These are phyloP conservation scores for Penicillium sp. DNA, from an alignment of 2,329 filamentous ascomycete genomes.

Conservation along the genomic window DNA sequence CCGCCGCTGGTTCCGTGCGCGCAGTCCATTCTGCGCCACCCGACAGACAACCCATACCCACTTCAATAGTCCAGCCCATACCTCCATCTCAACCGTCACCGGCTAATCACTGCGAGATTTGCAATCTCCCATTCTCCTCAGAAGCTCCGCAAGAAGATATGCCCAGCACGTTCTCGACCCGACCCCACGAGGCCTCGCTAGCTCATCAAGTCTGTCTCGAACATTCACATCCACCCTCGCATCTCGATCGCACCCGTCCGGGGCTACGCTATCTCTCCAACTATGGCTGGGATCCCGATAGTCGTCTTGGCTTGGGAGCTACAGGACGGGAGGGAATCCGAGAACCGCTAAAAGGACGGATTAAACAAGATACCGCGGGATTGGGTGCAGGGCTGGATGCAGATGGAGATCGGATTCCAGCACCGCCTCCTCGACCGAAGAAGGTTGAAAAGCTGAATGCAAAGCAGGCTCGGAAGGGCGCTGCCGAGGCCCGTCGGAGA, in stretches of 20 bases:
- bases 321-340: slow-evolving; percentile 62
- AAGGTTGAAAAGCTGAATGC: slow-evolving; percentile 56
- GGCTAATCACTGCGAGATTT: slow-evolving; percentile 47
- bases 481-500: slow-evolving; percentile 56
- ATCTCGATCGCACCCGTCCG: slow-evolving; percentile 51
- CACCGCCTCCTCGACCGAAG: slow-evolving; percentile 33
- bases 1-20: slow-evolving; percentile 1
- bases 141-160: slow-evolving; percentile 16
- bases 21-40: slow-evolving; percentile 14
- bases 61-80: neutral
- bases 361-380: slow-evolving; percentile 70
- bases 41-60: slow-evolving; percentile 1
- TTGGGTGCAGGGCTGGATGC: slow-evolving; percentile 52
- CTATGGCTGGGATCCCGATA: slow-evolving; percentile 57
- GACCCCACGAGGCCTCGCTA: slow-evolving; percentile 46
- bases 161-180: neutral
- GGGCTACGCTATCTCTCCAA: slow-evolving; percentile 52
- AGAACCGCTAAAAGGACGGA: slow-evolving; percentile 65
- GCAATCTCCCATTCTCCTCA: slow-evolving; percentile 47
- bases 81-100: neutral
- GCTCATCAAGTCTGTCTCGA: slow-evolving; percentile 52
- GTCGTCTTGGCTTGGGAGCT: slow-evolving; percentile 63
- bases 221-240: slow-evolving; percentile 54
- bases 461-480: slow-evolving; percentile 61
- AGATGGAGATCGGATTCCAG: slow-evolving; percentile 19